Conservation (phyloP, 768 basidiomycete species). For the Auriculariales sp. region DNA sequence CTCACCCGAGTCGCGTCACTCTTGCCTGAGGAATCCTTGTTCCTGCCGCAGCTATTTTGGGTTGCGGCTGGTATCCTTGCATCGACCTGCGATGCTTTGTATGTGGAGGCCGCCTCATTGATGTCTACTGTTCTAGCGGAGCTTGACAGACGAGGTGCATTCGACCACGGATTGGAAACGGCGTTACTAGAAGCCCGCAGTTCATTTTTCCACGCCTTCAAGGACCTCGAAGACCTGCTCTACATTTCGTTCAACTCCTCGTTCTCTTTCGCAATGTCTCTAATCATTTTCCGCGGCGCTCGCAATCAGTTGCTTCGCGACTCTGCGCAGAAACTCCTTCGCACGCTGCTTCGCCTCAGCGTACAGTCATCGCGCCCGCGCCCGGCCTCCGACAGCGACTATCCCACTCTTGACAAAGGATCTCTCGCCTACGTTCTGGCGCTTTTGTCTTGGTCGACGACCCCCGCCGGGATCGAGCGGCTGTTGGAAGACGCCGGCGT, state of each 20-base stretch:
- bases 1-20: slow-evolving; percentile 65
- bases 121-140: slow-evolving; percentile 49
- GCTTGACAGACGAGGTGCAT: slow-evolving; percentile 45
- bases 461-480: slow-evolving; percentile 35
- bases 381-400: slow-evolving; percentile 21
- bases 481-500: slow-evolving; percentile 52
- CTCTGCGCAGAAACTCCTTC: slow-evolving; percentile 44
- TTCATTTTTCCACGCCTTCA: slow-evolving; percentile 47
- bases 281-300: slow-evolving; percentile 77
- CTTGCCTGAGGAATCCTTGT: slow-evolving; percentile 52
- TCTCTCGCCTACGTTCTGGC: slow-evolving; percentile 69
- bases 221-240: slow-evolving; percentile 58
- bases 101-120: slow-evolving; percentile 51
- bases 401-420: slow-evolving; percentile 36
- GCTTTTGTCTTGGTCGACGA: slow-evolving; percentile 54
- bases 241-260: slow-evolving; percentile 62
- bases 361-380: slow-evolving; percentile 13
- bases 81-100: slow-evolving; percentile 54
- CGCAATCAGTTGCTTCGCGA: slow-evolving; percentile 51
- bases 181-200: slow-evolving; percentile 51
- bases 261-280: slow-evolving; percentile 71
- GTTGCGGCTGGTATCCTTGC: slow-evolving; percentile 73
- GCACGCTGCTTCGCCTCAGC: slow-evolving; percentile 34
- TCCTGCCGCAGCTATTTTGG: slow-evolving; percentile 72
- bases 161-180: slow-evolving; percentile 37